Base-by-base conservation (phyloP, 805 yeast genomes). In the Millerozyma miso region DNA sequence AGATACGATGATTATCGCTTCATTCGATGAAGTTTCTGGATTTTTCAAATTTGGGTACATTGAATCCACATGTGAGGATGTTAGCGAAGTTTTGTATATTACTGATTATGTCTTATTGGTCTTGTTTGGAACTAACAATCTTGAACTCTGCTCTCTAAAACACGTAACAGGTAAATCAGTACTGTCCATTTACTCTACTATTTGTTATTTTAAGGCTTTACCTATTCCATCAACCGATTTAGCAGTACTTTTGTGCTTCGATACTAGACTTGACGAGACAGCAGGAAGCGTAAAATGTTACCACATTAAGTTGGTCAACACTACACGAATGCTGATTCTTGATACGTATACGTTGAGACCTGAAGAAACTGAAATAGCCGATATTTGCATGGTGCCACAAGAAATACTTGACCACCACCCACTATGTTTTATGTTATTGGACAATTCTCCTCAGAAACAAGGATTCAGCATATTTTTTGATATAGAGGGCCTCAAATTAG, bases 181-280 rank as follows among this genome's bases (percentile, higher is more conserved):
- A 23, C 29, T 23, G 6, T 4, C 31, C 4, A 33, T 55, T 3
- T 56, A 40, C 37, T 51, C 58, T 2, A 52, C 50, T 33, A 37
- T 41, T 17, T 47, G 55, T 19, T 48, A 50, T 35, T 26, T 44
- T n/a, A 56, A 55, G 35, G 50, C 54, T 1, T 15, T 54, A 12
- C 34, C 16, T n/a, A 16, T 56, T 3, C 49, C 47, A 7, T 16
- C 29, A 16, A 19, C 49, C 1, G 37, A 37, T 3, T 44, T 44
- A n/a, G 45, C 54, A 2, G 39, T 60, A 2, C 37, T 51, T 1
- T 40, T 60, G 10, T 45, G 56, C 8, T 49, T 52, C 19, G 52
- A 51, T 34, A 48, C 38, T 33, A 47, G 41, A 13, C 41, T 50
- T 15, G 32, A 43, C 33, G 53, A 46, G 12, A 40, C 34, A 17